Percentiles rank a stretch among this genome's conserved stretches.
Evolutionary conservation across 305 asterid species (phyloP).

Genomic region (Plantago lanceolata): DNA sequence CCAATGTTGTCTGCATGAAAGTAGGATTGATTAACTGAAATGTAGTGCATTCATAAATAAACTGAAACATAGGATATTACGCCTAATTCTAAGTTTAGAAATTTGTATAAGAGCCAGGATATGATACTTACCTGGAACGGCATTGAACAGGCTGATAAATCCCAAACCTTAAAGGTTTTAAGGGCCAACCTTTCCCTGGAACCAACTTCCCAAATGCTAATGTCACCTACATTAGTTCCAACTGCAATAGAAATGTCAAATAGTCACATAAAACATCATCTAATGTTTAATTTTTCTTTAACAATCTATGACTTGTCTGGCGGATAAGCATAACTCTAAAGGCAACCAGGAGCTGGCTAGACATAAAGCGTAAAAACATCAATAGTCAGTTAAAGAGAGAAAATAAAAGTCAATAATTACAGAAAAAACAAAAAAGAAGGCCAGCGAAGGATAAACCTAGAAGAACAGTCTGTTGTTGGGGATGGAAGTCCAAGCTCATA

Average conservation of each 20-base stretch:
- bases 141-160: conserved; percentile 67
- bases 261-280: background rate
- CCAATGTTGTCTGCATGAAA: conserved; percentile 67
- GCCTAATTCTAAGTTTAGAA: background rate
- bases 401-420: background rate
- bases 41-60: conserved; percentile 2
- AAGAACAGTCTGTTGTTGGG: conserved; percentile 90
- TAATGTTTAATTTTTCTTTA: no score
- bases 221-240: conserved; percentile 98
- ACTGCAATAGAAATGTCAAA: conserved; percentile 38
- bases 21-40: conserved; percentile 17
- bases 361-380: background rate
- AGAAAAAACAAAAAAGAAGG: conserved; percentile 5
- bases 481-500: conserved; percentile 99
- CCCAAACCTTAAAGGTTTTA: conserved; percentile 84
- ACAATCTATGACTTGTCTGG: conserved; percentile 2
- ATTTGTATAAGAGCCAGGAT: conserved; percentile 6
- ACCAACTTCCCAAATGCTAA: conserved; percentile 96
- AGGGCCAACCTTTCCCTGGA: conserved; percentile 73
- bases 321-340: conserved; percentile 2
- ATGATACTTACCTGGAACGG: conserved; percentile 59
- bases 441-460: conserved; percentile 47
- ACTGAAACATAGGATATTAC: background rate
- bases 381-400: background rate
- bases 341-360: background rate